Conservation (phyloP, 2,329 filamentous ascomycete genomes). For the Hypoxylon sp. region DNA sequence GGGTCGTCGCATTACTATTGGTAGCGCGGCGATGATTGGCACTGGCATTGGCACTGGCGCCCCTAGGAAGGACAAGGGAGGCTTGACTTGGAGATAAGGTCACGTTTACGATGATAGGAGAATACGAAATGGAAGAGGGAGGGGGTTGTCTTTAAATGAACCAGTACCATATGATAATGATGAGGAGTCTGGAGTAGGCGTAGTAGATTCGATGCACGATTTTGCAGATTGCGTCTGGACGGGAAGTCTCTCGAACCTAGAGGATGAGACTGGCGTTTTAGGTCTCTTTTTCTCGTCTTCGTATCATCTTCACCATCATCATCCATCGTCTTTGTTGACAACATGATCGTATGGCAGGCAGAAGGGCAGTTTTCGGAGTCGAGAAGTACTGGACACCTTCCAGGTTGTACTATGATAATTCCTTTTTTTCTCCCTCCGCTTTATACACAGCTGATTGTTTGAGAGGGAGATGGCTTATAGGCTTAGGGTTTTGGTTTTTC, state of each 20-base stretch:
- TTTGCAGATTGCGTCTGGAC: conserved; percentile 4
- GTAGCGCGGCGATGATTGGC: conserved; percentile 45
- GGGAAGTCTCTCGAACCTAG: conserved; percentile 1
- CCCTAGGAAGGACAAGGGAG: conserved; percentile 32
- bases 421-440: too few relatives aligned
- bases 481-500: too few relatives aligned
- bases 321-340: too few relatives aligned
- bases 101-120: neutral
- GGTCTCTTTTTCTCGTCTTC: conserved; percentile 2
- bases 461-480: too few relatives aligned
- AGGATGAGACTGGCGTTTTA: conserved; percentile 8
- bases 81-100: conserved; percentile 39
- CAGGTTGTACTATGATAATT: too few relatives aligned
- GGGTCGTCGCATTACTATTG: conserved; percentile 56
- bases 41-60: too few relatives aligned
- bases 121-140: too few relatives aligned
- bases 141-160: too few relatives aligned
- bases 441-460: too few relatives aligned
- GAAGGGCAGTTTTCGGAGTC: conserved; percentile 5
- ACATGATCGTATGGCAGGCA: neutral
- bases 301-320: neutral
- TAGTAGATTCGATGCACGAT: neutral
- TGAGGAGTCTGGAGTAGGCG: conserved; percentile 3
- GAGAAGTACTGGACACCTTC: too few relatives aligned
- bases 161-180: neutral